phyloP scores from a whole-genome alignment of 768 basidiomycete genomes.

The Auriculariales sp. region DNA sequence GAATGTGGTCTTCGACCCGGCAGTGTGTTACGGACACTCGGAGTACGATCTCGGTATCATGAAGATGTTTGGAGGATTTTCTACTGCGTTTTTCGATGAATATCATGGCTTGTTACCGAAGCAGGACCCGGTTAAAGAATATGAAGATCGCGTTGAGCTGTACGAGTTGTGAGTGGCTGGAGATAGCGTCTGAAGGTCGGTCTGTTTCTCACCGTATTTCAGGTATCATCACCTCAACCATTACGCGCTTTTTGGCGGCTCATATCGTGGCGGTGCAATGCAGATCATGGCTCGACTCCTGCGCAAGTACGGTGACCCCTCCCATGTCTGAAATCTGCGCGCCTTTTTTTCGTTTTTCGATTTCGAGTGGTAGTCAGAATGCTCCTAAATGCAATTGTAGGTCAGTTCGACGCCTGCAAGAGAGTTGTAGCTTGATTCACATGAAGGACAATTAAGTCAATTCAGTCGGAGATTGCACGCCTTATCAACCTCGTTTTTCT shows the following conservation, averaged over 20 bases:
- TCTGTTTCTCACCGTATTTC: neutral
- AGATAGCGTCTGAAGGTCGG: neutral
- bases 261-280: neutral
- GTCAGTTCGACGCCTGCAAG: too few relatives aligned
- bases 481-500: too few relatives aligned
- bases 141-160: neutral
- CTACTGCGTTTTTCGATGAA: neutral
- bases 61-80: neutral
- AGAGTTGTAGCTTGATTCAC: too few relatives aligned
- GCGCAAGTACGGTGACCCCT: neutral
- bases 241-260: neutral
- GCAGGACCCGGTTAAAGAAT: neutral
- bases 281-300: neutral
- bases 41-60: neutral
- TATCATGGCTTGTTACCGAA: neutral
- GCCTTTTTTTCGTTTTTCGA: too few relatives aligned
- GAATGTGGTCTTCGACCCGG: neutral
- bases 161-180: neutral
- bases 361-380: too few relatives aligned
- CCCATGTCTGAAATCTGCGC: too few relatives aligned
- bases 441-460: too few relatives aligned
- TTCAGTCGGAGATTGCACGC: too few relatives aligned
- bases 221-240: constrained; percentile 1
- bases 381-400: too few relatives aligned
- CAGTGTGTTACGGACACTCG: neutral